Evolutionary conservation across 2,329 filamentous ascomycete species (phyloP).

Genomic region (Fusarium ambrosium): DNA sequence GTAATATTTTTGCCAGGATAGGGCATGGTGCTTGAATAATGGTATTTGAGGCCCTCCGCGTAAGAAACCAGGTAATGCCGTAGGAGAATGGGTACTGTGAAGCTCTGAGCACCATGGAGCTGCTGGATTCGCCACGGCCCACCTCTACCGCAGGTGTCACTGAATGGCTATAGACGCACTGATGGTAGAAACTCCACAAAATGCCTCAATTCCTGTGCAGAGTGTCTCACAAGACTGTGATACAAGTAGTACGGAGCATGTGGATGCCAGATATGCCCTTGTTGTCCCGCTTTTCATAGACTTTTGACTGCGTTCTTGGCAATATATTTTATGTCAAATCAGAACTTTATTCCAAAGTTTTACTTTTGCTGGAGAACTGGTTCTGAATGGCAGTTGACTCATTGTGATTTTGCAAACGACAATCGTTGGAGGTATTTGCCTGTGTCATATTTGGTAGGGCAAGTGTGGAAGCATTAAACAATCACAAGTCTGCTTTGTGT

Average conservation of each 20-base stretch:
- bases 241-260: background rate
- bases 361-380: background rate
- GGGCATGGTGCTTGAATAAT: background rate
- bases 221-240: background rate
- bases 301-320: background rate
- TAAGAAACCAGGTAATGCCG: background rate
- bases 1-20: background rate
- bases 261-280: background rate
- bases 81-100: background rate
- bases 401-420: background rate
- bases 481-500: background rate
- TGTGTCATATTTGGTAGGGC: background rate
- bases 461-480: background rate
- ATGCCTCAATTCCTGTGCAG: background rate
- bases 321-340: background rate
- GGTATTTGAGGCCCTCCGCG: background rate
- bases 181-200: background rate
- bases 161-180: background rate
- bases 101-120: background rate
- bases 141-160: background rate
- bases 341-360: background rate
- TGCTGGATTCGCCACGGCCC: background rate
- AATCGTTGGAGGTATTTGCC: background rate
- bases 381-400: background rate
- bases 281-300: background rate